Evolutionary conservation across 345 rosid species (phyloP).

Genomic region (Angophora floribunda): DNA sequence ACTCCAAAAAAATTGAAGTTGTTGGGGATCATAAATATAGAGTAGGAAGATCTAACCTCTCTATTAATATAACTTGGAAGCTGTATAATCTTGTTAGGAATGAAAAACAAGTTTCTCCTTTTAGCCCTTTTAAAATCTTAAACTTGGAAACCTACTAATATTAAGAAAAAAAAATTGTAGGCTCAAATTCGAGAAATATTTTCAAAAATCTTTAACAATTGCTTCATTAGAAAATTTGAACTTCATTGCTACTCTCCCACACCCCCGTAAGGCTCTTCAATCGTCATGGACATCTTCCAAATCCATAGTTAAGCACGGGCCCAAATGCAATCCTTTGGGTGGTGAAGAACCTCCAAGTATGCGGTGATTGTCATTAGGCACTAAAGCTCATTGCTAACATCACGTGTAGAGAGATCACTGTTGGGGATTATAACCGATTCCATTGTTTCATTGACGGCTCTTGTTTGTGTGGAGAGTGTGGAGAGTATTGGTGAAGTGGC

Average conservation of each 20-base stretch:
- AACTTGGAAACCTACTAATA: background rate
- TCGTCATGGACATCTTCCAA: background rate
- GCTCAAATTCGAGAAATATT: too few species aligned
- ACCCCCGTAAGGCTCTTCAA: background rate
- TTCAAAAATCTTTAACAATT: background rate
- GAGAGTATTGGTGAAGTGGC: conserved; percentile 41
- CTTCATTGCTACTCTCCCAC: background rate
- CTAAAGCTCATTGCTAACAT: conserved; percentile 45
- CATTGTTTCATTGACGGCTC: conserved; percentile 45
- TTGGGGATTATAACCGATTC: conserved; percentile 55
- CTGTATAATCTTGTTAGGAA: background rate
- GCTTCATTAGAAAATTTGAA: background rate
- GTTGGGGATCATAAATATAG: too few species aligned
- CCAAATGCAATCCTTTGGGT: conserved; percentile 28
- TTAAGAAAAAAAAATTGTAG: too few species aligned
- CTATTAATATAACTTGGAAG: background rate
- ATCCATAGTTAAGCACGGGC: conserved; percentile 31
- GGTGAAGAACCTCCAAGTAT: conserved; percentile 64
- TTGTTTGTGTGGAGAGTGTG: conserved; percentile 65
- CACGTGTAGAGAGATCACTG: conserved; percentile 41
- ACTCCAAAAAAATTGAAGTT: too few species aligned
- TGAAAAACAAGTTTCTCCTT: background rate
- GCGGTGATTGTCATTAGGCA: conserved; percentile 44
- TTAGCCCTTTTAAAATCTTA: too few species aligned
- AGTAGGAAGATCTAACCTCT: too few species aligned